Conservation (phyloP, 2,329 filamentous ascomycete genomes). For the Trichoderma atroviride region DNA sequence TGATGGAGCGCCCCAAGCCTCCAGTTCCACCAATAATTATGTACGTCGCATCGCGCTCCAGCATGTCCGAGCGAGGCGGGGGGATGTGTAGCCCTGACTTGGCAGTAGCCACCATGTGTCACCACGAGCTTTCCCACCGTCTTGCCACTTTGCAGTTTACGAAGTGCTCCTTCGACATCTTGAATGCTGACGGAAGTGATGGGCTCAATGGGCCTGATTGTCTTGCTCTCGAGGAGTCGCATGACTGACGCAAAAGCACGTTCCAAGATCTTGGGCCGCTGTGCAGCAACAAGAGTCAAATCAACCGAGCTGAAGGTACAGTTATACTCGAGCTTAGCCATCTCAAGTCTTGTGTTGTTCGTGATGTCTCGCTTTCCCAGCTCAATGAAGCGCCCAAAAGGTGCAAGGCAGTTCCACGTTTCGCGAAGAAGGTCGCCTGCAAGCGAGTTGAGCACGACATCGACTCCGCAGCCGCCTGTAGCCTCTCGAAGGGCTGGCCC, state of each 20-base stretch:
- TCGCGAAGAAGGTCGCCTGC: constrained; percentile 46
- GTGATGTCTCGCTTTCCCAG: constrained; percentile 45
- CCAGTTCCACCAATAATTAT: constrained; percentile 57
- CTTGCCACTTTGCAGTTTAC: constrained; percentile 41
- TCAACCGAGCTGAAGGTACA: constrained; percentile 51
- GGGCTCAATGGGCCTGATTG: constrained; percentile 42
- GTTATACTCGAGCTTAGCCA: constrained; percentile 53
- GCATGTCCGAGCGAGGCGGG: constrained; percentile 32
- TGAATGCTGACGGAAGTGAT: constrained; percentile 42
- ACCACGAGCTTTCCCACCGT: constrained; percentile 50
- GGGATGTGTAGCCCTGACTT: constrained; percentile 43
- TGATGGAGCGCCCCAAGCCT: constrained; percentile 53
- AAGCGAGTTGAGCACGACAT: constrained; percentile 65
- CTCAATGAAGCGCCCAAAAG: constrained; percentile 51
- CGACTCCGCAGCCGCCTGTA: constrained; percentile 59
- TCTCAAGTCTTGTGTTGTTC: constrained; percentile 49
- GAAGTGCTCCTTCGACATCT: constrained; percentile 44
- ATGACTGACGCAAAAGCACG: constrained; percentile 44
- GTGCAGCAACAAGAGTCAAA: constrained; percentile 46
- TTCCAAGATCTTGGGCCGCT: constrained; percentile 46
- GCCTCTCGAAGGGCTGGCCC: constrained; percentile 28
- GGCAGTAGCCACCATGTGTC: constrained; percentile 44
- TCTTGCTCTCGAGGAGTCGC: constrained; percentile 39
- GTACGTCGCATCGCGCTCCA: constrained; percentile 50
- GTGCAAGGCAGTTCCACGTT: constrained; percentile 49